phyloP scores from a whole-genome alignment of 1,139 yeast species.

The Yamadazyma pseudoaaseri region DNA sequence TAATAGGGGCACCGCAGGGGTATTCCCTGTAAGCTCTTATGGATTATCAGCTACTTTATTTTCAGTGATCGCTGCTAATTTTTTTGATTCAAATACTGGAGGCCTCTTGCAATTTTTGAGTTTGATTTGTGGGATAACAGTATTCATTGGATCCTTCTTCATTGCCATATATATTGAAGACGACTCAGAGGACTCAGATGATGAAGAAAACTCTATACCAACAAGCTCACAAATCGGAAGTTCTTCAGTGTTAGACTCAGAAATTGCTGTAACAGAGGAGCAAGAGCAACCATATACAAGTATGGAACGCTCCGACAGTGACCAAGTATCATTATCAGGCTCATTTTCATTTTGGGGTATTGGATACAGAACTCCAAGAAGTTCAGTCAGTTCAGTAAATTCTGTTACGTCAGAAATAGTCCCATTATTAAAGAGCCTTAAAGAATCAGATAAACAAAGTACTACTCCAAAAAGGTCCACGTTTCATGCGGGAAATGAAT shows the following conservation, averaged over 20 bases:
- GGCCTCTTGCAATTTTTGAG: slow-evolving; percentile 38
- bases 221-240: no score
- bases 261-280: no score
- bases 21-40: slow-evolving; percentile 57
- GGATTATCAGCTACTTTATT: slow-evolving; percentile 51
- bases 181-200: slow-evolving; percentile 16
- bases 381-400: slow-evolving; percentile 9
- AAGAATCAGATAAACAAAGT: slow-evolving; percentile 3
- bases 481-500: slow-evolving; percentile 15
- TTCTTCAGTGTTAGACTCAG: no score
- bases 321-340: slow-evolving; percentile 24
- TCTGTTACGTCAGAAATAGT: slow-evolving; percentile 8
- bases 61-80: slow-evolving; percentile 43
- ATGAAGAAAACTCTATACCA: slow-evolving; percentile 15
- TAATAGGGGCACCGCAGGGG: slow-evolving; percentile 69
- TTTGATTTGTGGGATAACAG: slow-evolving; percentile 34
- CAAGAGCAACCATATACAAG: no score
- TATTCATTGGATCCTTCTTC: slow-evolving; percentile 39
- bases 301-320: slow-evolving; percentile 3
- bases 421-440: slow-evolving; percentile 6
- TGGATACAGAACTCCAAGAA: slow-evolving; percentile 15
- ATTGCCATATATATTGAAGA: slow-evolving; percentile 30
- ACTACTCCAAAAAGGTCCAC: slow-evolving; percentile 9
- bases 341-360: slow-evolving; percentile 41
- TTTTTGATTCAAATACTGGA: slow-evolving; percentile 44